These are phyloP conservation scores for Irpex lacteus DNA, from an alignment of 1,284 basidiomycete genomes.

Conservation along the genomic window DNA sequence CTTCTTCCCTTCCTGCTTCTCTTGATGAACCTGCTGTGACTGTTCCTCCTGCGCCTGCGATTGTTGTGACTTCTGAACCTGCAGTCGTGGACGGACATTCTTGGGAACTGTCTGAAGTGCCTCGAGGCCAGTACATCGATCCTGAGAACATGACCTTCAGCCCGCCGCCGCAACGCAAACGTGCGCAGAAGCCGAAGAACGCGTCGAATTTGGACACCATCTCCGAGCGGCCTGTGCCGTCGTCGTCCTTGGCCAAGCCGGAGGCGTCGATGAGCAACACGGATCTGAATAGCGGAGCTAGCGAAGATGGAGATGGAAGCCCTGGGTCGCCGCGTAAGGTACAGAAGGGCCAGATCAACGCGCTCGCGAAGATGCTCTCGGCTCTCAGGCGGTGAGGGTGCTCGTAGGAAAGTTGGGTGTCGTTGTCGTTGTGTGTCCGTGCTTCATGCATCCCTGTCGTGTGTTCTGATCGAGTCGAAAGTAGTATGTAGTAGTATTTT, in stretches of 20 bases:
- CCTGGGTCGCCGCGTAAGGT: slow-evolving; percentile 60
- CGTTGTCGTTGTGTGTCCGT: neutral
- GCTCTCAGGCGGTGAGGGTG: slow-evolving; percentile 72
- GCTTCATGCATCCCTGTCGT: neutral
- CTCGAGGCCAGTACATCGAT: slow-evolving; percentile 59
- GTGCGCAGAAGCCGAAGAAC: slow-evolving; percentile 64
- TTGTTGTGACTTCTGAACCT: slow-evolving; percentile 4
- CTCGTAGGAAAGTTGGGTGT: neutral
- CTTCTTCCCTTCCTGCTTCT: neutral
- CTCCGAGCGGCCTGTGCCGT: slow-evolving; percentile 52
- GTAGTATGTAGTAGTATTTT: slow-evolving; percentile 12
- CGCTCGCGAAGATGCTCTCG: slow-evolving; percentile 81
- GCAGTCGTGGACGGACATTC: slow-evolving; percentile 73
- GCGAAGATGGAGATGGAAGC: slow-evolving; percentile 36
- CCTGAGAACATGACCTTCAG: slow-evolving; percentile 62
- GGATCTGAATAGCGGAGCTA: slow-evolving; percentile 54
- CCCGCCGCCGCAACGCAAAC: slow-evolving; percentile 58
- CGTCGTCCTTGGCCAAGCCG: slow-evolving; percentile 21
- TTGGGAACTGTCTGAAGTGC: slow-evolving; percentile 66
- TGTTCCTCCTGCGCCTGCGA: neutral
- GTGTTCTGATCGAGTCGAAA: neutral
- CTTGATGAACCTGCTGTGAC: slow-evolving; percentile 11
- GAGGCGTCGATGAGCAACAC: slow-evolving; percentile 70
- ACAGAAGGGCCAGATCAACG: slow-evolving; percentile 80
- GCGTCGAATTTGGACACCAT: slow-evolving; percentile 64